These are phyloP conservation scores for Claviceps spartinae DNA, from an alignment of 2,329 filamentous ascomycete species.

Conservation along the genomic window DNA sequence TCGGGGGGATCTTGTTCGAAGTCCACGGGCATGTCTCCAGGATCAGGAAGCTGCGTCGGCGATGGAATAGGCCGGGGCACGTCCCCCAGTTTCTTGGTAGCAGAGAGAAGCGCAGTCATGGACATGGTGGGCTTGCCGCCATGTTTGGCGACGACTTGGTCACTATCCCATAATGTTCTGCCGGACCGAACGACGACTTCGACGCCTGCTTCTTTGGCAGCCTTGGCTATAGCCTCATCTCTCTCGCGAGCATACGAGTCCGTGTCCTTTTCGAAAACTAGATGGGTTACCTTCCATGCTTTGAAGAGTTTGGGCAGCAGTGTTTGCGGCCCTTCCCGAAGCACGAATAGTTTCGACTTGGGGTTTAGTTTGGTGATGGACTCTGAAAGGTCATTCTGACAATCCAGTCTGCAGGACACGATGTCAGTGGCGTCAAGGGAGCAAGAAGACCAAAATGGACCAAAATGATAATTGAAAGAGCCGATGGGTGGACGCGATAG, in stretches of 20 bases:
- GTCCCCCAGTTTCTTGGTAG: slow-evolving; percentile 47
- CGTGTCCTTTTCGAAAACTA: slow-evolving; percentile 69
- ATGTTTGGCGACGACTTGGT: slow-evolving; percentile 52
- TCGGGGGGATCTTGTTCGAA: slow-evolving; percentile 43
- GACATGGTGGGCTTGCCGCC: slow-evolving; percentile 62
- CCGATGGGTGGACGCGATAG: too few species aligned
- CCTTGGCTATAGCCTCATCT: slow-evolving; percentile 42
- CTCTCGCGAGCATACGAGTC: slow-evolving; percentile 56
- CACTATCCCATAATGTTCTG: slow-evolving; percentile 60
- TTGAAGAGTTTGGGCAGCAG: slow-evolving; percentile 60
- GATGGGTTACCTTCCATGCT: slow-evolving; percentile 58
- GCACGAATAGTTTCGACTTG: slow-evolving; percentile 56
- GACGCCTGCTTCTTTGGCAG: slow-evolving; percentile 53
- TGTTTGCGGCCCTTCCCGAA: slow-evolving; percentile 59
- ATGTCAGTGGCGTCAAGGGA: not conserved
- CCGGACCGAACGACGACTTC: slow-evolving; percentile 51
- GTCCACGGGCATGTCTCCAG: slow-evolving; percentile 45
- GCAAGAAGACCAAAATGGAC: not conserved
- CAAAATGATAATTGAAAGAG: not conserved
- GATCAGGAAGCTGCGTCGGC: slow-evolving; percentile 47
- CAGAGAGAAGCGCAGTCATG: slow-evolving; percentile 50
- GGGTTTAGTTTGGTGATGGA: slow-evolving; percentile 56
- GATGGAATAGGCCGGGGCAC: slow-evolving; percentile 48
- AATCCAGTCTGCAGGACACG: slow-evolving; percentile 44
- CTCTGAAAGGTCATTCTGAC: slow-evolving; percentile 54